Conservation (phyloP, 2,329 filamentous ascomycete genomes). For the Verruconis gallopava region DNA sequence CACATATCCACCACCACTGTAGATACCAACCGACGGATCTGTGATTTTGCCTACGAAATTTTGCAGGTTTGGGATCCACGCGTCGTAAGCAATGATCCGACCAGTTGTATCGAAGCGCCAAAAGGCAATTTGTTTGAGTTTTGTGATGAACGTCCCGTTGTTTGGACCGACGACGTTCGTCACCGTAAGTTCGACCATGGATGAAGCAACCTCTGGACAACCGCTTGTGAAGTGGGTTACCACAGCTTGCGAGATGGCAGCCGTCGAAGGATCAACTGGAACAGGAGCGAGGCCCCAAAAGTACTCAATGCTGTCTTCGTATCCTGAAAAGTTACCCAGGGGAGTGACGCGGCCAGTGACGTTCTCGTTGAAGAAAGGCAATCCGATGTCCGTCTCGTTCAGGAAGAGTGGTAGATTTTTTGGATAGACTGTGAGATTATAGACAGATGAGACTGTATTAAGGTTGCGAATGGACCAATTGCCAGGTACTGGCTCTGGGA, state of each 20-base stretch:
- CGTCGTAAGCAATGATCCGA: constrained; percentile 30
- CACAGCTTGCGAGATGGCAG: constrained; percentile 16
- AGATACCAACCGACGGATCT: constrained; percentile 23
- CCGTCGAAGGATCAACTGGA: constrained; percentile 18
- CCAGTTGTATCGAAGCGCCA: constrained; percentile 35
- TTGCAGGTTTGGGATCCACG: constrained; percentile 30
- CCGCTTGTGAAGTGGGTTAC: constrained; percentile 21
- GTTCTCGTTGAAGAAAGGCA: constrained; percentile 26
- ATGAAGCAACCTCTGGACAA: constrained; percentile 25
- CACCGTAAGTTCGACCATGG: constrained; percentile 26
- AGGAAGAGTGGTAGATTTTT: constrained; percentile 25
- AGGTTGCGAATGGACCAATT: constrained; percentile 21
- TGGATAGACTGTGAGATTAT: constrained; percentile 30
- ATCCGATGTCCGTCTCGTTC: constrained; percentile 22
- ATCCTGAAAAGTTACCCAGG: constrained; percentile 30
- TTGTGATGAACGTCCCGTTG: constrained; percentile 20
- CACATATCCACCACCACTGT: constrained; percentile 17
- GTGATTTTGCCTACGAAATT: not conserved
- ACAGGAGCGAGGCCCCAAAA: constrained; percentile 31
- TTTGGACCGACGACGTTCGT: constrained; percentile 20
- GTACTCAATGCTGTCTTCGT: constrained; percentile 32
- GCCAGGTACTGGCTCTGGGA: constrained; percentile 1
- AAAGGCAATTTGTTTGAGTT: constrained; percentile 31
- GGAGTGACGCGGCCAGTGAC: constrained; percentile 29
- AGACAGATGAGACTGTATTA: constrained; percentile 26